A percentile compares a stretch with the other conserved stretches of the same genome.
Conservation (phyloP, 192 early-diverging fungal genomes). For the Phycomyces blakesleeanus region DNA sequence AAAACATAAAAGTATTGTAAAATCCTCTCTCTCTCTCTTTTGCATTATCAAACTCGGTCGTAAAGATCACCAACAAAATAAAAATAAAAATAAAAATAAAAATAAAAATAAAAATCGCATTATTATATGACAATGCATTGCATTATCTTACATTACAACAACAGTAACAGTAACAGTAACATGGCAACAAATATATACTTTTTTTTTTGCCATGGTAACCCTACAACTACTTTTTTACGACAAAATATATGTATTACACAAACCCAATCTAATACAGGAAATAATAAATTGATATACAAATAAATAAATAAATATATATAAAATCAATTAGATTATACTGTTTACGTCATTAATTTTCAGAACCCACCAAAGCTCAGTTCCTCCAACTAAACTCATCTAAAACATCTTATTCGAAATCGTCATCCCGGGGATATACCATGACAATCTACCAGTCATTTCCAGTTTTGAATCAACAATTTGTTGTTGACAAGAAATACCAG, state of each 20-base stretch:
- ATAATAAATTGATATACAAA: no score
- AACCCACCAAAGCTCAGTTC: background rate
- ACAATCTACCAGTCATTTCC: slow-evolving; percentile 27
- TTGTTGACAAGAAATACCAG: slow-evolving; percentile 57
- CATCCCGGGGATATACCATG: slow-evolving; percentile 6
- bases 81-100: background rate
- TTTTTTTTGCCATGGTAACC: no score
- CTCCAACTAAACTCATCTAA: background rate
- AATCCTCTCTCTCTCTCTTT: no score
- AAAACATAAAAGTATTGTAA: no score
- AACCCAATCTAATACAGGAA: no score
- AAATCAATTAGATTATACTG: no score
- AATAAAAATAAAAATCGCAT: background rate
- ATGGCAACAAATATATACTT: background rate
- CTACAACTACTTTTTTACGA: no score
- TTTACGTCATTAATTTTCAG: no score
- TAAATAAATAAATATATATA: no score
- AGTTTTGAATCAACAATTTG: slow-evolving; percentile 38
- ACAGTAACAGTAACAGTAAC: background rate
- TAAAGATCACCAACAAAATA: background rate
- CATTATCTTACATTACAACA: background rate
- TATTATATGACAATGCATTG: background rate
- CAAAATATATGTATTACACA: no score
- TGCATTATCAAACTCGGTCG: no score
- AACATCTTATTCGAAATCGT: slow-evolving; percentile 6